Percentiles rank a stretch among this genome's conserved stretches.
These are phyloP conservation scores for Kurtzmaniella quercitrusa DNA, from an alignment of 1,139 yeast genomes.

Conservation along the genomic window DNA sequence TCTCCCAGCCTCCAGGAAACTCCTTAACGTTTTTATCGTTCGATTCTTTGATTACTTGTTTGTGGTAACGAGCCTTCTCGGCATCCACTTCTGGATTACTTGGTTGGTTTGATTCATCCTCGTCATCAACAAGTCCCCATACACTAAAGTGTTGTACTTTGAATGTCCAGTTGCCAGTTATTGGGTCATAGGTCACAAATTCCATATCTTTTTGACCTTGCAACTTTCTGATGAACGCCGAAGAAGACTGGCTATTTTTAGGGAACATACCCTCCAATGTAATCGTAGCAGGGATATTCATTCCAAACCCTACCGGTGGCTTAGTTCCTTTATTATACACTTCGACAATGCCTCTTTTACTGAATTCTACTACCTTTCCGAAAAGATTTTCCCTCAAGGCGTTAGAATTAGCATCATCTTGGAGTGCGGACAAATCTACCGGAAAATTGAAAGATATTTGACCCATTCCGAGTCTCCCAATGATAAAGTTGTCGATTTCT, in stretches of 20 bases:
- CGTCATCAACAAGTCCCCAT: constrained; percentile 83
- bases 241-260: constrained; percentile 18
- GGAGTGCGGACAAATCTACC: constrained; percentile 61
- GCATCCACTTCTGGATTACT: constrained; percentile 25
- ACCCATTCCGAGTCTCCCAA: constrained; percentile 76
- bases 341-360: constrained; percentile 57
- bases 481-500: constrained; percentile 60
- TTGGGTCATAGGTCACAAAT: constrained; percentile 74
- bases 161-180: constrained; percentile 75
- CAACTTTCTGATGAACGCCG: constrained; percentile 45
- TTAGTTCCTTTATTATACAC: constrained; percentile 54
- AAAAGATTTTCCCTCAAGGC: constrained; percentile 37
- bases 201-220: constrained; percentile 60
- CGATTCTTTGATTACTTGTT: constrained; percentile 35
- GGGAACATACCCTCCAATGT: constrained; percentile 68
- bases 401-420: constrained; percentile 19
- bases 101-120: constrained; percentile 39
- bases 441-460: constrained; percentile 68
- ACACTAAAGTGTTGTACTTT: constrained; percentile 87
- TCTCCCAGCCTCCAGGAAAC: constrained; percentile 38
- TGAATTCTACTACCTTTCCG: constrained; percentile 56
- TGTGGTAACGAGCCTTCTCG: constrained; percentile 23
- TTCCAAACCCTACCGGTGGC: constrained; percentile 67
- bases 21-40: constrained; percentile 23
- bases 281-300: constrained; percentile 82